Base-by-base conservation (phyloP, 1,139 yeast genomes). In the Diutina pseudorugosa region DNA sequence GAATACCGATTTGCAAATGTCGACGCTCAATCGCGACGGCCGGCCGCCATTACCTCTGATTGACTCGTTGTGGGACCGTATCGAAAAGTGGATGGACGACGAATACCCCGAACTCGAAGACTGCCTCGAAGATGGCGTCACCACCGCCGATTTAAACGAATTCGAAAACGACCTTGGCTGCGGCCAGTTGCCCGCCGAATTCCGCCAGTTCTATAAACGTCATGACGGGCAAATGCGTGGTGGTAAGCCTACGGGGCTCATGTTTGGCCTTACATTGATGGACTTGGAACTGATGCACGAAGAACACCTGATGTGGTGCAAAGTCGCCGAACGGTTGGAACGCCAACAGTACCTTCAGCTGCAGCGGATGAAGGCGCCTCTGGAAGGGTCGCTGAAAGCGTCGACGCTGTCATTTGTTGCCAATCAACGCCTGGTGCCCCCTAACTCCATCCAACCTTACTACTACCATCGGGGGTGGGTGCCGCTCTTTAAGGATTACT, bases 161-260 rank as follows among this genome's bases (percentile, higher is more conserved):
- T 75, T 87, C 58, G 94, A 86, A 63, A 77, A 77, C 56, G 94
- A 86, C 63, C 70, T 85, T 60, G 84, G 79, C 52, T 71, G 82
- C 58, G 77, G 78, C 1, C 71, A 79, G 30, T 72, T 87, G 53
- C 95, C 95, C 1, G 69, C 76, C 3, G 94, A 85, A 59, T 84
- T 87, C 52, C 79, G 93, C 60, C 93, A 84, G 62, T 82, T 85
- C 55, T 83, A 78, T 65, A 79, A 80, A 64, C 72, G 82, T 55
- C 93, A 86, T 63, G 95, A 87, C 64, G 95, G 95, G 55, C 95
- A 87, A 68, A 82, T 85, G 57, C 69, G 81, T 50, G 85, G 88
- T 51, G 91, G 91, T 18, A 76, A 77, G 59, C 89, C 90, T 20
- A 78, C 85, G 2, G 95, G 95, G 3, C 71, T 85, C 53, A 65